Percentiles rank a stretch among this genome's conserved stretches.
phyloP scores from a whole-genome alignment of 805 yeast genomes.

The Starmera quercuum region DNA sequence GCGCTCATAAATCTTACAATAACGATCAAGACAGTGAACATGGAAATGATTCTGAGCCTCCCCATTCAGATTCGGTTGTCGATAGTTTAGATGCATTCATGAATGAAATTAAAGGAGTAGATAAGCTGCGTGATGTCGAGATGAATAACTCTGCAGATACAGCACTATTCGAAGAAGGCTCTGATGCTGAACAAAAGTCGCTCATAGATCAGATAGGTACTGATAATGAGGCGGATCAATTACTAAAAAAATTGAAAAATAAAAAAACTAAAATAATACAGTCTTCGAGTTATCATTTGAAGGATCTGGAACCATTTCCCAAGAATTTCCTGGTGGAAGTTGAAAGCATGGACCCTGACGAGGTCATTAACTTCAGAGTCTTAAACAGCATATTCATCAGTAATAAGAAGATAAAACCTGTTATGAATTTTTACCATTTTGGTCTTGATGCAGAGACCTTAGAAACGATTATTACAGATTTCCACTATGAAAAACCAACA shows the following conservation, averaged over 20 bases:
- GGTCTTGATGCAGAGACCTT: constrained; percentile 62
- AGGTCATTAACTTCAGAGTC: constrained; percentile 58
- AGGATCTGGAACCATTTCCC: constrained; percentile 44
- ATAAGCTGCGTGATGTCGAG: constrained; percentile 13
- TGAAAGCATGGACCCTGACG: constrained; percentile 38
- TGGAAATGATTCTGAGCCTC: too few species aligned
- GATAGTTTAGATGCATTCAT: constrained; percentile 44
- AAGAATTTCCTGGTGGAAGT: constrained; percentile 55
- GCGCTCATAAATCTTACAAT: constrained; percentile 6
- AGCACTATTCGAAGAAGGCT: constrained; percentile 12
- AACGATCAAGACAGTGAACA: constrained; percentile 5
- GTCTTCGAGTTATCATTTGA: constrained; percentile 25
- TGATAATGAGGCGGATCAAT: constrained; percentile 26
- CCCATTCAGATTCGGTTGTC: constrained; percentile 23
- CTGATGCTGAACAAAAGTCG: constrained; percentile 20
- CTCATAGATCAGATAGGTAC: constrained; percentile 22
- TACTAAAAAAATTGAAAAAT: constrained; percentile 32
- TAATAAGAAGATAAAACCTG: constrained; percentile 39
- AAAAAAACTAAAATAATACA: constrained; percentile 42
- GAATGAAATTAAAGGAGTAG: constrained; percentile 16
- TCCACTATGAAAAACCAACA: constrained; percentile 60
- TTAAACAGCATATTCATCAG: constrained; percentile 36
- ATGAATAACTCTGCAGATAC: constrained; percentile 13
- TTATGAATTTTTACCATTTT: constrained; percentile 70
- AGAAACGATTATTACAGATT: constrained; percentile 39